Evolutionary conservation across 2,329 filamentous ascomycete species (phyloP), one percentile per base, ranked within the genome.

Genomic region (Rhytidhysteron rufulum): DNA sequence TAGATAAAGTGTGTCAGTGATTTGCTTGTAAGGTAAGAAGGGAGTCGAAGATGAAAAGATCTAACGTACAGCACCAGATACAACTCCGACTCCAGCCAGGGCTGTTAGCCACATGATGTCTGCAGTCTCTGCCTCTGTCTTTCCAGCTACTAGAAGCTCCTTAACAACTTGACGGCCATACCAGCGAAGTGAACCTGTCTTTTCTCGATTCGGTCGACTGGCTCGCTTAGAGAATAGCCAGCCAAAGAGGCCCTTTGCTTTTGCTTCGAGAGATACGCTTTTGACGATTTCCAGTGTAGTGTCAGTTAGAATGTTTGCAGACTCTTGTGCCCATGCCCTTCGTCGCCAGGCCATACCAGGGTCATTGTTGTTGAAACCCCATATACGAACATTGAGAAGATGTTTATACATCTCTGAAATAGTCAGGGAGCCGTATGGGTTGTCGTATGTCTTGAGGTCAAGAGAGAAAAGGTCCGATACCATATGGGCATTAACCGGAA

Each of bases 391-490:
- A 40, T 73, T 62, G 15, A 71, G 50, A 17, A 75, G 55, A 16
- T 66, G 47, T 2, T 57, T 58, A 57, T 80, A 79, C 47, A 82
- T 57, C 58, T 80, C 75, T 22, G 77, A 70, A 51, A 77, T 72
- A 0, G 69, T 71, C 48, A 75, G 77, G 18, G 48, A 44, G 8
- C 58, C 58, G 5, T 39, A 31, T 1, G 51, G 47, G 35, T 61
- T 57, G 16, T 59, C 55, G 9, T 39, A 29, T 20, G 11, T 21
- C 5, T 17, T 22, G 13, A 45, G 15, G 29, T 33, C 16, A 20
- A 66, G 32, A 62, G 51, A 18, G 15, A 29, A 35, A 9, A 27
- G 48, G 38, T 54, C 56, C 5, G 55, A 52, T 9, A 54, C 32
- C 20, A 62, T 44, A 19, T 52, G 37, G 7, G 56, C 49, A 34